Evolutionary conservation across 1,284 basidiomycete species (phyloP).

Genomic region (Volvariella volvacea): DNA sequence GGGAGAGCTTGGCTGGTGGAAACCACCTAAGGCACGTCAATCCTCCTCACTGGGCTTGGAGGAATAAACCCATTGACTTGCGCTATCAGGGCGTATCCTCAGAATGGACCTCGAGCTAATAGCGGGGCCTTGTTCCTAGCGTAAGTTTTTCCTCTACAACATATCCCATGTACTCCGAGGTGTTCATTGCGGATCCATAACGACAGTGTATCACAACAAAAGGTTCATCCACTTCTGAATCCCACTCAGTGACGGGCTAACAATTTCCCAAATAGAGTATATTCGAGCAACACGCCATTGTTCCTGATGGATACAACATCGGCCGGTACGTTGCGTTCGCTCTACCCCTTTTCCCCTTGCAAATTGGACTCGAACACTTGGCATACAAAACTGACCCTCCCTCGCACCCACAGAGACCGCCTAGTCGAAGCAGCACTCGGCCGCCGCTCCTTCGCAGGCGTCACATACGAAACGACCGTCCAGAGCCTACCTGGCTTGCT

Average conservation of each 20-base stretch:
- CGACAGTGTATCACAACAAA: neutral
- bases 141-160: constrained; percentile 28
- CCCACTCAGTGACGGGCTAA: neutral
- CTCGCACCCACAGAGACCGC: constrained; percentile 23
- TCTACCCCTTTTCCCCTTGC: neutral
- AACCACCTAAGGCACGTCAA: constrained; percentile 52
- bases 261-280: constrained; percentile 18
- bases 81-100: constrained; percentile 42
- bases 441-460: constrained; percentile 25
- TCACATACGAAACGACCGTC: constrained; percentile 43
- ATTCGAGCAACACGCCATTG: constrained; percentile 40
- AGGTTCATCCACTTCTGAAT: no score
- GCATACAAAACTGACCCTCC: constrained; percentile 28
- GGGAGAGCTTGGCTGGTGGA: constrained; percentile 57
- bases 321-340: constrained; percentile 26
- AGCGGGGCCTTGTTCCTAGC: constrained; percentile 61
- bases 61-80: neutral
- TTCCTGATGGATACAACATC: constrained; percentile 48
- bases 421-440: no score
- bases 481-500: constrained; percentile 43
- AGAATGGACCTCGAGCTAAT: constrained; percentile 49
- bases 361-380: constrained; percentile 33
- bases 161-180: no score
- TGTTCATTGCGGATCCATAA: neutral
- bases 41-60: neutral